phyloP scores from a whole-genome alignment of 2,329 filamentous ascomycete genomes.

The Colletotrichum noveboracense region DNA sequence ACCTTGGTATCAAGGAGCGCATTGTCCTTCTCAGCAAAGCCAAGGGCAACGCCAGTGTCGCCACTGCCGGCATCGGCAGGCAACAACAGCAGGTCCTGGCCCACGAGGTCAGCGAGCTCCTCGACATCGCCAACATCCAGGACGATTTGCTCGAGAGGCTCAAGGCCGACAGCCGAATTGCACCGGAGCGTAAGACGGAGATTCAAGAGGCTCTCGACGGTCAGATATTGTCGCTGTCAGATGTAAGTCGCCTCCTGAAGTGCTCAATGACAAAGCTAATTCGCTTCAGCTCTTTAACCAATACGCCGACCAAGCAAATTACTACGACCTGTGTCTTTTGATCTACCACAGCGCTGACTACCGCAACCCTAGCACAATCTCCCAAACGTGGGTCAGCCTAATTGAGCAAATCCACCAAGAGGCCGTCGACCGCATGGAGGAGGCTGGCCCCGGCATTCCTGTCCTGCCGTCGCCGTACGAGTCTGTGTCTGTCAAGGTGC shows the following conservation, averaged over 20 bases:
- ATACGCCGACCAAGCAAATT: constrained; percentile 88
- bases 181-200: constrained; percentile 64
- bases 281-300: constrained; percentile 79
- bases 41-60: constrained; percentile 89
- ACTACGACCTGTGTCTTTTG: constrained; percentile 90
- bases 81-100: constrained; percentile 85
- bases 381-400: constrained; percentile 82
- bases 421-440: constrained; percentile 46
- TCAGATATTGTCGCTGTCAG: constrained; percentile 76
- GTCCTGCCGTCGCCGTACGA: constrained; percentile 69
- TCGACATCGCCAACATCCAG: constrained; percentile 95
- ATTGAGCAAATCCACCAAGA: constrained; percentile 74
- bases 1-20: constrained; percentile 79
- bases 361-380: constrained; percentile 84
- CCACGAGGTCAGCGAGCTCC: constrained; percentile 82
- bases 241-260: constrained; percentile 58
- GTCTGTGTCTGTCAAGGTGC: constrained; percentile 66
- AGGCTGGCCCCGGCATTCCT: constrained; percentile 44
- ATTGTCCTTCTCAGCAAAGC: constrained; percentile 91
- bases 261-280: constrained; percentile 23
- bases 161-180: constrained; percentile 73
- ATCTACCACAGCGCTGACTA: constrained; percentile 94
- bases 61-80: constrained; percentile 76
- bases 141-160: constrained; percentile 86
- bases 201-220: constrained; percentile 76